A percentile compares a stretch with the other conserved stretches of the same genome.
Evolutionary conservation across 140 eudicot species (phyloP).

Genomic region (Senecio squalidus): DNA sequence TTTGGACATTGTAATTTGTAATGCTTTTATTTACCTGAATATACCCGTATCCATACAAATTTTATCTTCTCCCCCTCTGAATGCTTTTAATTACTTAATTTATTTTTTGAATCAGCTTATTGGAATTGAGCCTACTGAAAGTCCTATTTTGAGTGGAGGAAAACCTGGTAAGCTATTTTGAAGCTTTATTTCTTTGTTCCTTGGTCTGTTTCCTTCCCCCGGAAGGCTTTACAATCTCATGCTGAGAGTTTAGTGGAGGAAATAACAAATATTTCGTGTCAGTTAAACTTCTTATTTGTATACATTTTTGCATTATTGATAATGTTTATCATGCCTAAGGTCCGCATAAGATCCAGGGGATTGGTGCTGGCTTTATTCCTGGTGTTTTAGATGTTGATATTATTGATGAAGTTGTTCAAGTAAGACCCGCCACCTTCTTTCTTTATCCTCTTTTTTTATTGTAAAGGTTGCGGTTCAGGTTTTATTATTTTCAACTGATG

Average conservation of each 20-base stretch:
- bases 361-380: conserved; percentile 85
- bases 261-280: too few species aligned
- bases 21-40: too few species aligned
- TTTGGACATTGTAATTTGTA: too few species aligned
- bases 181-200: not conserved
- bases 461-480: not conserved
- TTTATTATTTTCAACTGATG: conserved; percentile 11
- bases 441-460: conserved; percentile 8
- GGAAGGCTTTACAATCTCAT: not conserved
- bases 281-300: conserved; percentile 7
- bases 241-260: not conserved
- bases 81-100: conserved; percentile 9
- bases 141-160: conserved; percentile 77
- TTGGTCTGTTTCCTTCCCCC: not conserved
- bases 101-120: conserved; percentile 34
- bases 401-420: conserved; percentile 74
- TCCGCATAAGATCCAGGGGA: conserved; percentile 74
- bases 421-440: conserved; percentile 22
- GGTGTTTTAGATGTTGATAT: conserved; percentile 49
- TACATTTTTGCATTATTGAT: conserved; percentile 6
- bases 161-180: conserved; percentile 62
- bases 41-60: too few species aligned
- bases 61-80: not conserved
- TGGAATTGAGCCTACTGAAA: conserved; percentile 85
- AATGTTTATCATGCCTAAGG: conserved; percentile 37